Evolutionary conservation across 257 asterid species (phyloP), one percentile per base, ranked within the genome.

Genomic region (Echium plantagineum): DNA sequence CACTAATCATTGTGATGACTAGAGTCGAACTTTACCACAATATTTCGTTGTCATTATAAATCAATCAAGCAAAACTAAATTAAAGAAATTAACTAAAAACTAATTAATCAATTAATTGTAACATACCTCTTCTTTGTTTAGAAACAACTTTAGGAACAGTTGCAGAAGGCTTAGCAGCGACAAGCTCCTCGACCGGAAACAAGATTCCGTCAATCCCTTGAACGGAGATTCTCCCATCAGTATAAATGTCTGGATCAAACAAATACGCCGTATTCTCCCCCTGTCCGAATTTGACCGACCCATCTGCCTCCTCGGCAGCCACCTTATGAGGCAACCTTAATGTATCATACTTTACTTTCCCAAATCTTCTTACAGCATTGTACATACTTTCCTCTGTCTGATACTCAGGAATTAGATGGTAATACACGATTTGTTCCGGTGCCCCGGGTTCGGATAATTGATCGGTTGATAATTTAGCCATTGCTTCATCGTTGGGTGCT

Each of bases 381-480:
- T 91, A 91, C 98, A 91, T 91, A 47, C 98, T 91, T 58, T 91
- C 98, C 57, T 91, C 98, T 5, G 96, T 88, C 38, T 91, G 96
- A 21, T 91, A 91, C 80, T 91, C 98, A 0, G 98, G 95, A 1
- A 91, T 71, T 22, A 89, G 2, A 73, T 89, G 97, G 28, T 86
- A 89, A 19, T 89, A 89, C 76, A 89, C 79, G 17, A 91, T 91
- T 42, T 83, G 95, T 80, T 91, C 98, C 67, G 96, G 96, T 6
- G 98, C 93, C 2, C 95, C 98, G 0, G 98, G 95, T 52, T 91
- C 98, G 15, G 87, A 79, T 66, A 91, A 19, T 51, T 83, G 95
- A 74, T 91, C 98, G 1, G 94, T 81, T 1, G 89, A 84, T 0
- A 91, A 32, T 64, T 91, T 91, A 16, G 96, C 95, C 98, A 91